Evolutionary conservation across 2,329 filamentous ascomycete genomes (phyloP).

Genomic region (Tolypocladium nubicola): DNA sequence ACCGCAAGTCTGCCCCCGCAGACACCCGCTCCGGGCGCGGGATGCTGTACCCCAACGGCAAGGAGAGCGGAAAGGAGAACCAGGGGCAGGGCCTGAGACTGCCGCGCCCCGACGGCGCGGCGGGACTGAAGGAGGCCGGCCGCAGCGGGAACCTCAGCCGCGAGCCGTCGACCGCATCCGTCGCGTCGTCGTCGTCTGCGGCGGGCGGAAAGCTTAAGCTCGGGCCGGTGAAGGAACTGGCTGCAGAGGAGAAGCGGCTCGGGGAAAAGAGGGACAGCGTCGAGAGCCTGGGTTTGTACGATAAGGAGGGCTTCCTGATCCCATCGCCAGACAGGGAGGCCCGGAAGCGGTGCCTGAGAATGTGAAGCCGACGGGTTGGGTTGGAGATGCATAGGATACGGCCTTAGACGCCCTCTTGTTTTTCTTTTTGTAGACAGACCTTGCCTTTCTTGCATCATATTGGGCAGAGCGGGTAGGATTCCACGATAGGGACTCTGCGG

Average conservation of each 20-base stretch:
- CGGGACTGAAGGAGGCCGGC: conserved; percentile 8
- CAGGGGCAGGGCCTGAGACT: conserved; percentile 7
- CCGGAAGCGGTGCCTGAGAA: conserved; percentile 3
- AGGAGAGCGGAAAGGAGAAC: conserved; percentile 19
- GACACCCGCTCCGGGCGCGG: conserved; percentile 1
- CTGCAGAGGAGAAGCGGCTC: conserved; percentile 11
- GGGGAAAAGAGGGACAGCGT: conserved; percentile 15
- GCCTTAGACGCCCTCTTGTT: neutral
- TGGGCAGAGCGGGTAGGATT: neutral
- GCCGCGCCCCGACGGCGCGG: conserved; percentile 7
- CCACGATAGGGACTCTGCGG: neutral
- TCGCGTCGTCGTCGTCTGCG: neutral
- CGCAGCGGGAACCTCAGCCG: conserved; percentile 10
- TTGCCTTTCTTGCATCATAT: neutral
- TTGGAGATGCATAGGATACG: neutral
- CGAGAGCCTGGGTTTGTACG: conserved; percentile 32
- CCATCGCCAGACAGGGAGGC: conserved; percentile 26
- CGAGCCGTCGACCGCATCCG: conserved; percentile 4
- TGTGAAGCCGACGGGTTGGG: neutral
- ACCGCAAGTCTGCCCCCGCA: conserved; percentile 3
- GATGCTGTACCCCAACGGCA: neutral
- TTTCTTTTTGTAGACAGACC: neutral
- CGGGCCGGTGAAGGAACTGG: conserved; percentile 15
- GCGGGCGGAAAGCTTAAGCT: conserved; percentile 10
- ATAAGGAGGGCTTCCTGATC: conserved; percentile 34